Conservation (phyloP, 2,329 filamentous ascomycete species). For the Fusarium staphyleae region DNA sequence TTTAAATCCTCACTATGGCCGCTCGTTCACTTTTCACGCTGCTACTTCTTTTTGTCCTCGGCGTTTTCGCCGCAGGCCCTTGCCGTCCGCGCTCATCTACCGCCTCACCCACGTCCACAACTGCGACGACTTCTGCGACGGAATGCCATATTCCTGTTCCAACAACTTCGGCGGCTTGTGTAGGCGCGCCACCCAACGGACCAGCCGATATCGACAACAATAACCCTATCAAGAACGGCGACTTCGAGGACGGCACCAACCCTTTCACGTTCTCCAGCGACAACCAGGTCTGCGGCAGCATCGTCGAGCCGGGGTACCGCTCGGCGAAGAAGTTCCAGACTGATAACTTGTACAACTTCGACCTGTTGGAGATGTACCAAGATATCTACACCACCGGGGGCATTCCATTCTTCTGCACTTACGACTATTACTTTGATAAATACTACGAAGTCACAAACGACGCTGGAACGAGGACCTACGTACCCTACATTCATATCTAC, state of each 20-base stretch:
- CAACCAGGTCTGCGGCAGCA: not conserved
- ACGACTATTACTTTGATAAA: constrained; percentile 5
- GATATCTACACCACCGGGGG: not conserved
- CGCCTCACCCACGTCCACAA: too few relatives aligned
- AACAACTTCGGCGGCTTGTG: too few relatives aligned
- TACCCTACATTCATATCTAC: constrained; percentile 4
- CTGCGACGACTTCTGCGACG: too few relatives aligned
- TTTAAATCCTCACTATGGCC: not conserved
- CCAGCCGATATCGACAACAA: not conserved
- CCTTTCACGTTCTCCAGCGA: not conserved
- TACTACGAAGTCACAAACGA: not conserved
- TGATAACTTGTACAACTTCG: constrained; percentile 6
- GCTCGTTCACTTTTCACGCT: not conserved
- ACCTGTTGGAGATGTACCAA: constrained; percentile 16
- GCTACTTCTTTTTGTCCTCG: not conserved
- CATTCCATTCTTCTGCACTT: not conserved
- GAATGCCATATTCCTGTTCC: too few relatives aligned
- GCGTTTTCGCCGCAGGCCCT: not conserved
- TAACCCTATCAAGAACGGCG: not conserved
- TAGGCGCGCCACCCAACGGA: too few relatives aligned
- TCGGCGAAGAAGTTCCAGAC: constrained; percentile 7
- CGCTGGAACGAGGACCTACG: not conserved
- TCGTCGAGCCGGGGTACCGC: constrained; percentile 3
- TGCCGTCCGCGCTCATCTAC: not conserved
- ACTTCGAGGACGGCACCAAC: constrained; percentile 3